Conservation (phyloP, 768 basidiomycete species). For the Lentinula sp. region DNA sequence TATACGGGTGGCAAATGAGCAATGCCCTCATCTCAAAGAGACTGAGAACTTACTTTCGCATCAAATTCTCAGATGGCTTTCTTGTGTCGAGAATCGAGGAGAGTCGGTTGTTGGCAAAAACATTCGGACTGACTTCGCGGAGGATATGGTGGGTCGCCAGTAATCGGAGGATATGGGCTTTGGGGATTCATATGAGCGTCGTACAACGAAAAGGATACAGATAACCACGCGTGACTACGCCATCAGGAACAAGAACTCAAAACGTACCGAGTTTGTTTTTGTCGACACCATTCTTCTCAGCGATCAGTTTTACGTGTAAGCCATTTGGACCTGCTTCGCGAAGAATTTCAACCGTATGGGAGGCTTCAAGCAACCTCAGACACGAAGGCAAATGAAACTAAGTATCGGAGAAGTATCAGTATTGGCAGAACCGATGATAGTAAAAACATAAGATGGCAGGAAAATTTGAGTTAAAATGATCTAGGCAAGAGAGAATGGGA, state of each 20-base stretch:
- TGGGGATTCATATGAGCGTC: not conserved
- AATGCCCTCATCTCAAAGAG: not conserved
- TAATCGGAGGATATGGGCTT: slow-evolving; percentile 72
- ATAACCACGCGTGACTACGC: not conserved
- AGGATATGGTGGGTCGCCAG: slow-evolving; percentile 77
- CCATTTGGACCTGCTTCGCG: slow-evolving; percentile 54
- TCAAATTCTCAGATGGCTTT: slow-evolving; percentile 44
- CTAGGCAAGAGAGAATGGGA: not conserved
- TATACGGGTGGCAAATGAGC: slow-evolving; percentile 15
- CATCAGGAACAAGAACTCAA: not conserved
- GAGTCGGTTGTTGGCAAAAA: slow-evolving; percentile 68
- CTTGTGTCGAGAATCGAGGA: slow-evolving; percentile 67
- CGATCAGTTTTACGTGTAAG: slow-evolving; percentile 43
- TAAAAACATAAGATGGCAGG: not conserved
- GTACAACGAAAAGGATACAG: not conserved
- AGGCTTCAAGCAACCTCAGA: slow-evolving; percentile 66
- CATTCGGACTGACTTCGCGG: slow-evolving; percentile 61
- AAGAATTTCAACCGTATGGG: slow-evolving; percentile 65
- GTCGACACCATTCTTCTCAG: slow-evolving; percentile 36
- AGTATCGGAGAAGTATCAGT: not conserved
- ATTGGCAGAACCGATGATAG: not conserved
- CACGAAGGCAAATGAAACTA: slow-evolving; percentile 75
- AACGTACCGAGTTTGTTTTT: slow-evolving; percentile 45
- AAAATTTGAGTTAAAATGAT: not conserved
- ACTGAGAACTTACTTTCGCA: slow-evolving; percentile 32